These are phyloP conservation scores for Trypanosoma platydactyli DNA, from an alignment of 208 protist genomes.

Conservation along the genomic window DNA sequence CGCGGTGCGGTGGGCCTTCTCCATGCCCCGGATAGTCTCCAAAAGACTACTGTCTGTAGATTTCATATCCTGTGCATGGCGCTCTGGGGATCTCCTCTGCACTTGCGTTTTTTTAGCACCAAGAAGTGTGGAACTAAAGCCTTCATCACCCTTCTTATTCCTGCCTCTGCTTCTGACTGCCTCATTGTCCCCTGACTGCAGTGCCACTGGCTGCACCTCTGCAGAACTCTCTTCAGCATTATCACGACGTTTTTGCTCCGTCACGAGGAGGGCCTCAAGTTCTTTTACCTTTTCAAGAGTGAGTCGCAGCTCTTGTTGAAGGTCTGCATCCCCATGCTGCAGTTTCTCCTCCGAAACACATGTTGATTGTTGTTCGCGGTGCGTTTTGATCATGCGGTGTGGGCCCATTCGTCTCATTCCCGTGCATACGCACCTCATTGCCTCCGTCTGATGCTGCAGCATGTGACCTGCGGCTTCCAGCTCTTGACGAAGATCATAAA, in stretches of 20 bases:
- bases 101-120: not conserved
- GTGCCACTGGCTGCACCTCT: not conserved
- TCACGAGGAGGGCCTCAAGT: conserved; percentile 4
- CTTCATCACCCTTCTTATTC: not conserved
- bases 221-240: conserved; percentile 3
- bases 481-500: conserved; percentile 56
- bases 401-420: conserved; percentile 60
- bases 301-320: not conserved
- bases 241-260: not conserved
- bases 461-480: conserved; percentile 49
- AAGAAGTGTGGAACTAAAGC: not conserved
- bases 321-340: not conserved
- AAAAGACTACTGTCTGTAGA: not conserved
- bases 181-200: not conserved
- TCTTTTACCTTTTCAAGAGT: not conserved
- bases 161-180: not conserved
- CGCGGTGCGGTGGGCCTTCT: conserved; percentile 6
- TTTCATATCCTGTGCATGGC: not conserved
- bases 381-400: conserved; percentile 49
- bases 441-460: conserved; percentile 57
- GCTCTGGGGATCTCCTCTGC: not conserved
- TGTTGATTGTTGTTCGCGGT: conserved; percentile 1
- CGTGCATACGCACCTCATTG: conserved; percentile 38
- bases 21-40: conserved; percentile 6
- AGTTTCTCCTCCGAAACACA: not conserved